Base-by-base conservation (phyloP, 495 filamentous ascomycete genomes). In the Mytilinidion resinicola region DNA sequence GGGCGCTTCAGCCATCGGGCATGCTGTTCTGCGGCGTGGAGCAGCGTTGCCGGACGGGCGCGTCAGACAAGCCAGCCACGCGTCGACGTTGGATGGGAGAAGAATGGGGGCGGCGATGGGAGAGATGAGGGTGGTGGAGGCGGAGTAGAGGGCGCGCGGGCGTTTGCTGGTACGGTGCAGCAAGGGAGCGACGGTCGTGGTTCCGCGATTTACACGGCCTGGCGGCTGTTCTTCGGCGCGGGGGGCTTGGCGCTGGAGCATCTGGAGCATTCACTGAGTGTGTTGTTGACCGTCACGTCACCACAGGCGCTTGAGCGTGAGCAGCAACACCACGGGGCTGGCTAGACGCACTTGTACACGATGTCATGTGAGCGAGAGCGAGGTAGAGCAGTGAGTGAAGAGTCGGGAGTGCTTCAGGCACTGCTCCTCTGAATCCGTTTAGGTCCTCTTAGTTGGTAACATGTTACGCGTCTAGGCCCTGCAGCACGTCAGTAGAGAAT, bases 41-140 rank as follows among this genome's bases (percentile, higher is more conserved):
- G 14, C 33, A 60, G 61, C 25, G 34, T 41, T 46, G 61, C 56
- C 53, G 53, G 56, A 53, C 57, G 51, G 35, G 42, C 55, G 64
- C 59, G 56, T 60, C 59, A 60, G 56, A 51, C 53, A 50, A 33
- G 50, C 55, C 50, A 66, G 59, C 59, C 64, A 66, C 64, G 64
- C 56, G 59, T 66, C 60, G 38, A 65, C 55, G 46, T 42, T 54
- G 49, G 19, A 25, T 41, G 41, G 19, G 62, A 65, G 38, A 7
- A 61, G 62, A 43, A 61, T 65, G 48, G 57, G 54, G 51, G 57
- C 48, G 54, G 57, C 47, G 43, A 14, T 53, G 12, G 50, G 19
- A 36, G 50, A 21, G 15, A 53, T 15, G 36, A 53, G 34, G 36
- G 50, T 37, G 50, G 50, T 53, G 50, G 36, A 37, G 36, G 50